phyloP scores from a whole-genome alignment of 2,329 filamentous ascomycete genomes.

The Zymoseptoria crescenta region DNA sequence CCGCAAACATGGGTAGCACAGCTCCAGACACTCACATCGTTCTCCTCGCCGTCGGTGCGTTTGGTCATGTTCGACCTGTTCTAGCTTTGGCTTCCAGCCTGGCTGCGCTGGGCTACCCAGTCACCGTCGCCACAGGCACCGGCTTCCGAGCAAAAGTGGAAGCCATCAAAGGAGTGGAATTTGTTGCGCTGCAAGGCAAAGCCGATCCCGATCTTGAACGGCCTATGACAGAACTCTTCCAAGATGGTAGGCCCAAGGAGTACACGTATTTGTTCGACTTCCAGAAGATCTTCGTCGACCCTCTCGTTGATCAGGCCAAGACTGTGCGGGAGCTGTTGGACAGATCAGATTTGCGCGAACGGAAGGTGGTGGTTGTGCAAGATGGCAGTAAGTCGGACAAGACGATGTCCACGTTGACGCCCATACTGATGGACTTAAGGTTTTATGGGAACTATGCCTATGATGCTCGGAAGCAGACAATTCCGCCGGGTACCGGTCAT shows the following conservation, averaged over 20 bases:
- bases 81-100: constrained; percentile 33
- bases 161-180: constrained; percentile 32
- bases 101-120: constrained; percentile 34
- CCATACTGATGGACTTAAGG: background rate
- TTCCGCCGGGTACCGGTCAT: constrained; percentile 7
- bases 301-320: constrained; percentile 2
- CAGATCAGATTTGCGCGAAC: background rate
- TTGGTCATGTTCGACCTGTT: constrained; percentile 23
- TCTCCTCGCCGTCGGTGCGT: constrained; percentile 17
- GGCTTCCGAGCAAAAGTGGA: constrained; percentile 32
- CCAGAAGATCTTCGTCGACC: constrained; percentile 4
- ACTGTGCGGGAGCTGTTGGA: constrained; percentile 4
- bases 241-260: constrained; percentile 20
- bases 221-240: constrained; percentile 18
- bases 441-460: constrained; percentile 28
- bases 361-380: constrained; percentile 1
- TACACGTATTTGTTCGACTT: constrained; percentile 5
- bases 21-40: constrained; percentile 18
- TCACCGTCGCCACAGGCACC: constrained; percentile 37
- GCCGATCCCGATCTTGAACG: constrained; percentile 22
- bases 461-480: constrained; percentile 1
- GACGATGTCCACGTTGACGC: background rate
- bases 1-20: background rate
- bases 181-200: constrained; percentile 25
- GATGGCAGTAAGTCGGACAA: background rate